phyloP scores from a whole-genome alignment of 768 basidiomycete genomes.

The Boletus rubescentipes region DNA sequence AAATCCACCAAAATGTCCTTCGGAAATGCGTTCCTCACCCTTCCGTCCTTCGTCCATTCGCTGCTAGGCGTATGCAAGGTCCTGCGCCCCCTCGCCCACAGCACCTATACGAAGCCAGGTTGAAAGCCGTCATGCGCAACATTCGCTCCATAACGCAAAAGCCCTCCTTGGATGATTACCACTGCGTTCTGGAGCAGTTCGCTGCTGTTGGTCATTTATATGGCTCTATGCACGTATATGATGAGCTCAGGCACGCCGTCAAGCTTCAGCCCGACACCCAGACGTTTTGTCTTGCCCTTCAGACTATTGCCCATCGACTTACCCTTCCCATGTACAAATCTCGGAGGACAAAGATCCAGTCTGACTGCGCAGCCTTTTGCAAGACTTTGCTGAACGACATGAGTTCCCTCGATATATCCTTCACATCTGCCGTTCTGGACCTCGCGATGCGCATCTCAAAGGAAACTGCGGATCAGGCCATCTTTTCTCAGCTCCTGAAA shows the following conservation, averaged over 20 bases:
- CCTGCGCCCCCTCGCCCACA: conserved; percentile 38
- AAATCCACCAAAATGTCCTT: conserved; percentile 68
- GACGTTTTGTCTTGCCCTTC: conserved; percentile 65
- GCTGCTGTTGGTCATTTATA: conserved; percentile 70
- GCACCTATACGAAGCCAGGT: conserved; percentile 64
- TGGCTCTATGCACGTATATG: conserved; percentile 59
- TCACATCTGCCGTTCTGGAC: conserved; percentile 64
- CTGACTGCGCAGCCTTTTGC: conserved; percentile 48
- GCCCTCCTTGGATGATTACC: conserved; percentile 61
- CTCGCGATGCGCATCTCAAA: conserved; percentile 67
- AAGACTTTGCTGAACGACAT: conserved; percentile 58
- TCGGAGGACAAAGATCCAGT: conserved; percentile 36
- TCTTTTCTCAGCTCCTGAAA: conserved; percentile 61
- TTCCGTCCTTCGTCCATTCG: conserved; percentile 42
- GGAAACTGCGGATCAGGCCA: conserved; percentile 52
- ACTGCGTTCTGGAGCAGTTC: conserved; percentile 73
- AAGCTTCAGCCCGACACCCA: conserved; percentile 49
- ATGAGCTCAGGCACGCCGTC: conserved; percentile 46
- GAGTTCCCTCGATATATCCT: conserved; percentile 44
- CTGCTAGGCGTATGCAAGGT: conserved; percentile 41
- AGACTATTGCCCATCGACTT: conserved; percentile 68
- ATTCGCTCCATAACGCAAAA: conserved; percentile 52
- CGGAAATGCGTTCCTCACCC: conserved; percentile 59
- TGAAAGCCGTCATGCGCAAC: conserved; percentile 66
- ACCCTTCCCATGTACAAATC: conserved; percentile 51